Evolutionary conservation across 768 basidiomycete genomes (phyloP).

Genomic region (Psilocybe cubensis): DNA sequence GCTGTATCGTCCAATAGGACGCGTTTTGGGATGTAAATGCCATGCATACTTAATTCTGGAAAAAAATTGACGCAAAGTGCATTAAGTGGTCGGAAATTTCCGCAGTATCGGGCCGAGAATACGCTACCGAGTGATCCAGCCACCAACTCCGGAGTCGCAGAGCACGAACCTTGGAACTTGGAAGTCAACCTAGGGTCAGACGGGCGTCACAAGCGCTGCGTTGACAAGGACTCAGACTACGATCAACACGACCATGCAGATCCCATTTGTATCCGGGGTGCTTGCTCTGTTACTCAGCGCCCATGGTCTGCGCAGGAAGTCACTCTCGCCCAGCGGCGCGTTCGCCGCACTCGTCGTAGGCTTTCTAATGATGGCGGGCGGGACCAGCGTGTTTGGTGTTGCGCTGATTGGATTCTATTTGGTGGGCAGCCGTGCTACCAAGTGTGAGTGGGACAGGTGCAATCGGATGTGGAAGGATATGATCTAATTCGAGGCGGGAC

Average conservation of each 20-base stretch:
- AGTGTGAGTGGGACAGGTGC: constrained; percentile 47
- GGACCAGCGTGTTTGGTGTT: constrained; percentile 63
- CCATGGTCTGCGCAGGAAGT: constrained; percentile 76
- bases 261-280: constrained; percentile 35
- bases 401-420: constrained; percentile 81
- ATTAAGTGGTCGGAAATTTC: no score
- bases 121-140: no score
- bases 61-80: no score
- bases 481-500: not conserved
- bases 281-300: constrained; percentile 57
- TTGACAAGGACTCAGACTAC: no score
- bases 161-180: no score
- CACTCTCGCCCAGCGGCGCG: constrained; percentile 79
- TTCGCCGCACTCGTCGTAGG: constrained; percentile 78
- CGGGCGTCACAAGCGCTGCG: no score
- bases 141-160: no score
- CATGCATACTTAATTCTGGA: no score
- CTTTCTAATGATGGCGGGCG: constrained; percentile 71
- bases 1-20: no score
- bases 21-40: no score
- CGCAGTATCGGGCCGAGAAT: no score
- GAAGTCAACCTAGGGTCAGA: no score
- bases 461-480: not conserved
- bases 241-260: not conserved
- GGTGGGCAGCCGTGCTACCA: constrained; percentile 81